These are phyloP conservation scores for Nosema bombycis DNA, from an alignment of 371 early-diverging fungal species.

Conservation along the genomic window DNA sequence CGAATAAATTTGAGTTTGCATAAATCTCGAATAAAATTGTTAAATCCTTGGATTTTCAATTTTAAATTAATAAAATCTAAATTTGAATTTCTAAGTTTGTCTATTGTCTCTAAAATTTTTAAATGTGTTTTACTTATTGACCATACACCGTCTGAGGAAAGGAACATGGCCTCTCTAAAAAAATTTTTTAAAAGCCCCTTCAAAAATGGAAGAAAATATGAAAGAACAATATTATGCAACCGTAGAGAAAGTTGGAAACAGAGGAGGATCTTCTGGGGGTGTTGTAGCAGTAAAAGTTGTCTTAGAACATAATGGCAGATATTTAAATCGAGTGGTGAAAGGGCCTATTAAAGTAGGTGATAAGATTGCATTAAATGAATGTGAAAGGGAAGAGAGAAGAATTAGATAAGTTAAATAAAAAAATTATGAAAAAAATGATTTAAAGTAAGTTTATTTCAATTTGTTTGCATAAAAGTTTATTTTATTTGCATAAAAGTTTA, in stretches of 20 bases:
- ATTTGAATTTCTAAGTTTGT: slow-evolving; percentile 53
- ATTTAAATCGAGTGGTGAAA: slow-evolving; percentile 57
- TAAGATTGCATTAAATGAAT: slow-evolving; percentile 60
- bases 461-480: slow-evolving; percentile 17
- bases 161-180: slow-evolving; percentile 37
- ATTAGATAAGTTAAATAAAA: slow-evolving; percentile 61
- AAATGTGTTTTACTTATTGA: slow-evolving; percentile 53
- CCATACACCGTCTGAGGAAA: slow-evolving; percentile 58
- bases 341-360: slow-evolving; percentile 64
- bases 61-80: too few relatives aligned
- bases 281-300: slow-evolving; percentile 51
- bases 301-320: slow-evolving; percentile 48
- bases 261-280: slow-evolving; percentile 63
- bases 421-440: too few relatives aligned
- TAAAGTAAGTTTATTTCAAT: slow-evolving; percentile 33
- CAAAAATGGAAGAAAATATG: slow-evolving; percentile 44
- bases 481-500: slow-evolving; percentile 1
- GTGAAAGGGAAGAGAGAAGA: slow-evolving; percentile 65
- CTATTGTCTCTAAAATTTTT: slow-evolving; percentile 55
- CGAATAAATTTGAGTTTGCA: slow-evolving; percentile 55
- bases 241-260: slow-evolving; percentile 52
- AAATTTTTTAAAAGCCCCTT: not conserved
- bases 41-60: slow-evolving; percentile 47
- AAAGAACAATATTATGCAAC: slow-evolving; percentile 55
- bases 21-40: slow-evolving; percentile 52